Conservation (phyloP, 306 rosid genomes). For the Quercus berberidifolia region DNA sequence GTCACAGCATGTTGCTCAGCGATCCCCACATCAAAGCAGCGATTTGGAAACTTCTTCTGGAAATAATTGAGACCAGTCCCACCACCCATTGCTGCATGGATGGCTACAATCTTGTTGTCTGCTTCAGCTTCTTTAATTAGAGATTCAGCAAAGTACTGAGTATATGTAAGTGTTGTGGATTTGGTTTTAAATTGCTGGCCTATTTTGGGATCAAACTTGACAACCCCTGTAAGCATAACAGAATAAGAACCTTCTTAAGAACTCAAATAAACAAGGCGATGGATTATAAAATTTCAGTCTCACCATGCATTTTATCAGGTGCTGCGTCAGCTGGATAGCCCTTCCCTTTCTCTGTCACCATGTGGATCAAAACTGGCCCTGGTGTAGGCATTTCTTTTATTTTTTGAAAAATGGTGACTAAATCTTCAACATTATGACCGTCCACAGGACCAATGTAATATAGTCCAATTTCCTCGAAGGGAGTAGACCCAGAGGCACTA, state of each 20-base stretch:
- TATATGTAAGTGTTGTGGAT: constrained; percentile 65
- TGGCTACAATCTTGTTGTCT: constrained; percentile 73
- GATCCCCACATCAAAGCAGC: constrained; percentile 90
- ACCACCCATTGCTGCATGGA: constrained; percentile 98
- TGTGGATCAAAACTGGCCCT: constrained; percentile 86
- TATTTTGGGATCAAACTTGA: constrained; percentile 79
- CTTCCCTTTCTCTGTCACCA: constrained; percentile 88
- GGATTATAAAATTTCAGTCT: constrained; percentile 11
- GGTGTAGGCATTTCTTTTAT: constrained; percentile 68
- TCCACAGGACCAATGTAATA: constrained; percentile 88
- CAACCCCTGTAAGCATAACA: constrained; percentile 59
- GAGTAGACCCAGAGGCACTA: constrained; percentile 55
- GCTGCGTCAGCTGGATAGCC: constrained; percentile 92
- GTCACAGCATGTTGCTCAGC: constrained; percentile 97
- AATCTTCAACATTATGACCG: constrained; percentile 70
- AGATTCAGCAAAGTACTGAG: constrained; percentile 80
- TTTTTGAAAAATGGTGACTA: constrained; percentile 59
- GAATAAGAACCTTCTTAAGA: constrained; percentile 3
- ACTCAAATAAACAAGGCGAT: background rate
- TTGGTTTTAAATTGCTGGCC: constrained; percentile 73
- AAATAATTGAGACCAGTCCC: constrained; percentile 91
- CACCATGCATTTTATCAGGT: constrained; percentile 86
- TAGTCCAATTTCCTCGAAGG: constrained; percentile 77
- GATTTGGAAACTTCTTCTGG: constrained; percentile 68
- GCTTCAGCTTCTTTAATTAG: constrained; percentile 82